A percentile compares a stretch with the other conserved stretches of the same genome.
phyloP scores from a whole-genome alignment of 2,329 filamentous ascomycete species.

The Fusarium luffae region DNA sequence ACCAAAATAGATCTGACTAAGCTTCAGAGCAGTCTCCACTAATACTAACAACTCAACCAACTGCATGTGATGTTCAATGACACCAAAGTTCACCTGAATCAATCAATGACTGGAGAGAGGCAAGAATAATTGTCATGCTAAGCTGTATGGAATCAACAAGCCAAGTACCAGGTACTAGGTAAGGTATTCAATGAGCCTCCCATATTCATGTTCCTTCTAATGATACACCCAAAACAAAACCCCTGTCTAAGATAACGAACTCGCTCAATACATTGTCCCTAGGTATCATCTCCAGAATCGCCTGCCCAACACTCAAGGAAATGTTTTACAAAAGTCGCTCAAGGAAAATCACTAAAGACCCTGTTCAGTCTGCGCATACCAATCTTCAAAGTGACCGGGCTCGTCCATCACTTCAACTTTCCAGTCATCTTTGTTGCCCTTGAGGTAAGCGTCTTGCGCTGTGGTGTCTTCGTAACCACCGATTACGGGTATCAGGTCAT shows the following conservation, averaged over 20 bases:
- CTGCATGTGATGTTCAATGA: neutral
- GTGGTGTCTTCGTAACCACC: constrained; percentile 21
- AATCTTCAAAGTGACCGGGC: constrained; percentile 47
- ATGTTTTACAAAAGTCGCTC: constrained; percentile 2
- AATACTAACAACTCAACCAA: neutral
- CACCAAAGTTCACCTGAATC: neutral
- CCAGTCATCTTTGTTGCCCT: constrained; percentile 51
- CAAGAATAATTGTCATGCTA: neutral
- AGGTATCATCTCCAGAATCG: constrained; percentile 16
- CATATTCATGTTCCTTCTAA: neutral
- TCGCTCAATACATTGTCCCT: constrained; percentile 12
- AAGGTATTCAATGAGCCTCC: neutral
- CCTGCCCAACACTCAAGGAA: constrained; percentile 18
- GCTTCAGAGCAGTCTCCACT: constrained; percentile 9
- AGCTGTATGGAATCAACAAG: neutral
- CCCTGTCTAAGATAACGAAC: constrained; percentile 24
- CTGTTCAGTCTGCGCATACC: constrained; percentile 48
- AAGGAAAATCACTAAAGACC: constrained; percentile 22
- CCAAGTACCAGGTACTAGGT: neutral
- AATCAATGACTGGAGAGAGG: neutral
- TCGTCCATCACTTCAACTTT: constrained; percentile 50
- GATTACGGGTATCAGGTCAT: constrained; percentile 22
- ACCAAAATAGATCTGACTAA: constrained; percentile 37
- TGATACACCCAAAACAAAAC: constrained; percentile 12
- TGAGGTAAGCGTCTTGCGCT: constrained; percentile 48